Conservation (phyloP, 2,329 filamentous ascomycete species). For the Nothophoma quercina region DNA sequence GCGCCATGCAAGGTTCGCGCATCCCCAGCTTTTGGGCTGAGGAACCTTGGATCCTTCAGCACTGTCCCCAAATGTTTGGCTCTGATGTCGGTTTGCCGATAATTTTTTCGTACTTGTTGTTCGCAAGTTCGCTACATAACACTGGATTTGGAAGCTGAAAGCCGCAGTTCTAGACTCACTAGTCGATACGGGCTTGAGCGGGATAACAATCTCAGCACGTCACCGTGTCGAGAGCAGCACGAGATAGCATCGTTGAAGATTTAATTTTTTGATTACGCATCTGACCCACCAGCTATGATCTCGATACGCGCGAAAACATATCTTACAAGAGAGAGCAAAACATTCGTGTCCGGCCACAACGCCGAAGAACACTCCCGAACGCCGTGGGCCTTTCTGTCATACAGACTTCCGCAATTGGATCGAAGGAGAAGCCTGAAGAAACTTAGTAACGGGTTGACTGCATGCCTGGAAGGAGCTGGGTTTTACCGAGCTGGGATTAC, state of each 20-base stretch:
- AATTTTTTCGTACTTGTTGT: background rate
- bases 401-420: too few species aligned
- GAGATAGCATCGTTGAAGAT: background rate
- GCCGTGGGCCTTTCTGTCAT: too few species aligned
- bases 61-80: too few species aligned
- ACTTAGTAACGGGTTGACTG: too few species aligned
- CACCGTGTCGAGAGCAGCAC: background rate
- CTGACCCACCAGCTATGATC: background rate
- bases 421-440: too few species aligned
- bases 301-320: background rate
- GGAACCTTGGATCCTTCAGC: constrained; percentile 1
- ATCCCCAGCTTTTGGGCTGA: constrained; percentile 16
- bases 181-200: background rate
- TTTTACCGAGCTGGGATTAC: background rate
- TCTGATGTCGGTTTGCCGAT: background rate
- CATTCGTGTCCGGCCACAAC: background rate
- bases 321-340: background rate
- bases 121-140: background rate
- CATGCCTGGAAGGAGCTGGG: too few species aligned
- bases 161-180: constrained; percentile 1
- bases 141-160: background rate
- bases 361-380: too few species aligned
- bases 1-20: constrained; percentile 14
- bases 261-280: background rate
- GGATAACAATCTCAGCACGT: background rate